Evolutionary conservation across 768 basidiomycete species (phyloP).

Genomic region (Rhizopogon rudus): DNA sequence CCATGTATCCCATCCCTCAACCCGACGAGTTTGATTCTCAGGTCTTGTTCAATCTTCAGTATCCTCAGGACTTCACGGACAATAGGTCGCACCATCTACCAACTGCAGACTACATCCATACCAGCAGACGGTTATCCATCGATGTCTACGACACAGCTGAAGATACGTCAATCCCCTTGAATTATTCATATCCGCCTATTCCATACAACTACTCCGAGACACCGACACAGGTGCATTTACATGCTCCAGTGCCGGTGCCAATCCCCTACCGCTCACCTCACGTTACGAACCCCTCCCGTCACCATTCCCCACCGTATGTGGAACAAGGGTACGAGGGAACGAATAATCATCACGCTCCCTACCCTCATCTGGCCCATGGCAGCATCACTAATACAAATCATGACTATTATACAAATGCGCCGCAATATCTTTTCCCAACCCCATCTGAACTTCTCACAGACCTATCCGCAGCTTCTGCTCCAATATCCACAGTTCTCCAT

Average conservation of each 20-base stretch:
- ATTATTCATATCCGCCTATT: slow-evolving; percentile 12
- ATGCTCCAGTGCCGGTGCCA: slow-evolving; percentile 25
- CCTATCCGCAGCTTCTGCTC: slow-evolving; percentile 14
- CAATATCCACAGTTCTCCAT: slow-evolving; percentile 2
- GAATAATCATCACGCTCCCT: slow-evolving; percentile 11
- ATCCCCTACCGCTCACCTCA: slow-evolving; percentile 12
- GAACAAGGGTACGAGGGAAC: slow-evolving; percentile 4
- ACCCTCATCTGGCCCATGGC: slow-evolving; percentile 2
- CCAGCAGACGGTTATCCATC: background rate
- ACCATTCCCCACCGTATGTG: slow-evolving; percentile 4
- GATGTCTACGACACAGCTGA: background rate
- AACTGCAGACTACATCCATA: background rate
- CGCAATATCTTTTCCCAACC: slow-evolving; percentile 51
- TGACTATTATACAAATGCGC: slow-evolving; percentile 17
- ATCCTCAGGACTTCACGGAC: background rate
- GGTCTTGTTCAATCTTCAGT: background rate
- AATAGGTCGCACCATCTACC: background rate
- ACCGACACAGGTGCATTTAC: slow-evolving; percentile 13
- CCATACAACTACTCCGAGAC: slow-evolving; percentile 3
- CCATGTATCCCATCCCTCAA: slow-evolving; percentile 3
- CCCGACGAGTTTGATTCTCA: background rate
- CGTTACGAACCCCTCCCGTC: background rate
- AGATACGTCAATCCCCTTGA: slow-evolving; percentile 4
- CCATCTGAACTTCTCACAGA: slow-evolving; percentile 59
- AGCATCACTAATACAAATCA: slow-evolving; percentile 1